phyloP scores from a whole-genome alignment of 2,329 filamentous ascomycete species.

The Neonectria coccinea region DNA sequence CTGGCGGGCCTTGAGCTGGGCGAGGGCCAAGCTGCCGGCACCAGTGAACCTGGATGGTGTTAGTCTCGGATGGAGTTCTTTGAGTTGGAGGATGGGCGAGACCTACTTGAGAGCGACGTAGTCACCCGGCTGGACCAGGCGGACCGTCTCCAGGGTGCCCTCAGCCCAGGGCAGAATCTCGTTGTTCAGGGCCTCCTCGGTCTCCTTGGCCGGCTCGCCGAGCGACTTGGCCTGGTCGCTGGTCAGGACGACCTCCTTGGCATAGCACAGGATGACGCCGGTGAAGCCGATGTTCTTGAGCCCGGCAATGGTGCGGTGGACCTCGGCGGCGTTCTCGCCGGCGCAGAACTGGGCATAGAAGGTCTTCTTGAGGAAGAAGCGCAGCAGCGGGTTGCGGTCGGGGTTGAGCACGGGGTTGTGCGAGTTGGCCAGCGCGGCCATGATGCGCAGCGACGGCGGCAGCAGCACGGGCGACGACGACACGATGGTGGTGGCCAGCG shows the following conservation, averaged over 20 bases:
- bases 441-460: conserved; percentile 74
- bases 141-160: conserved; percentile 80
- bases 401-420: conserved; percentile 75
- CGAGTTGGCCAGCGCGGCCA: conserved; percentile 77
- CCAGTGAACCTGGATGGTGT: conserved; percentile 74
- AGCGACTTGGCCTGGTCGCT: conserved; percentile 63
- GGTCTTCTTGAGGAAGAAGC: conserved; percentile 79
- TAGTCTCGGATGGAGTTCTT: not conserved
- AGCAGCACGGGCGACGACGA: conserved; percentile 79
- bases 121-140: conserved; percentile 71
- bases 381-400: conserved; percentile 79
- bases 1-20: conserved; percentile 71
- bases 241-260: conserved; percentile 80
- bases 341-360: conserved; percentile 95
- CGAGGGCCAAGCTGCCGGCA: conserved; percentile 79
- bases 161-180: conserved; percentile 79
- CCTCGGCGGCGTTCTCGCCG: conserved; percentile 78
- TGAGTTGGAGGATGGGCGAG: not conserved
- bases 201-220: conserved; percentile 60
- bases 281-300: conserved; percentile 82
- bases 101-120: conserved; percentile 73
- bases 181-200: conserved; percentile 60
- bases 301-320: conserved; percentile 70
- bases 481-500: conserved; percentile 75
- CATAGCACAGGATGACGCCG: conserved; percentile 88